Evolutionary conservation across 305 asterid genomes (phyloP).

Genomic region (Euphrasia arctica): DNA sequence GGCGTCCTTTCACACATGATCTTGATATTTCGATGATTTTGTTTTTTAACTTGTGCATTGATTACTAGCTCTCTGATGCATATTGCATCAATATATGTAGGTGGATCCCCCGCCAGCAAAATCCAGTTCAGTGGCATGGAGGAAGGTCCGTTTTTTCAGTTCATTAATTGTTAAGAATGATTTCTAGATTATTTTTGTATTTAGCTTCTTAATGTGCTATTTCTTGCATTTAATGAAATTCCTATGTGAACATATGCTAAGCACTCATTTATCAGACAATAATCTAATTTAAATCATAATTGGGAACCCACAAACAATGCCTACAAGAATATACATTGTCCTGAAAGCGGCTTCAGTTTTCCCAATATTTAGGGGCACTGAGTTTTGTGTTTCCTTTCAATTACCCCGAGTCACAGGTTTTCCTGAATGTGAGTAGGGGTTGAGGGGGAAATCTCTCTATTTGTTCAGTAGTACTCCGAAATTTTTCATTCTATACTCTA

Average conservation of each 20-base stretch:
- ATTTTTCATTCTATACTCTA: background rate
- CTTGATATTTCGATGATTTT: background rate
- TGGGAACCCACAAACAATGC: background rate
- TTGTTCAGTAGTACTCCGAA: too few relatives aligned
- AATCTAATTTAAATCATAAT: background rate
- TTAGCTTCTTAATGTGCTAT: background rate
- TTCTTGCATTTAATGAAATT: constrained; percentile 13
- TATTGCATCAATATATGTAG: constrained; percentile 30
- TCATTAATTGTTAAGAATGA: constrained; percentile 7
- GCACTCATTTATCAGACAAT: background rate
- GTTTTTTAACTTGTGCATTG: background rate
- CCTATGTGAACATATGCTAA: constrained; percentile 3
- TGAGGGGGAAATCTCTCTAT: too few relatives aligned
- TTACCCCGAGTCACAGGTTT: background rate
- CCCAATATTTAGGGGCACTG: background rate
- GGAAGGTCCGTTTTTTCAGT: constrained; percentile 50
- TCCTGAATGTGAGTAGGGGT: background rate
- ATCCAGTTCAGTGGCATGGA: constrained; percentile 49
- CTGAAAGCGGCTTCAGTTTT: background rate
- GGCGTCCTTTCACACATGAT: background rate
- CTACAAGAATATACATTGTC: background rate
- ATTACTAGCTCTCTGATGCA: constrained; percentile 15
- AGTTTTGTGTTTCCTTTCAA: background rate
- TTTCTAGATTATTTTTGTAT: background rate
- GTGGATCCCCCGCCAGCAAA: constrained; percentile 58